phyloP scores from a whole-genome alignment of 805 yeast genomes.

The Monosporozyma aerobia region DNA sequence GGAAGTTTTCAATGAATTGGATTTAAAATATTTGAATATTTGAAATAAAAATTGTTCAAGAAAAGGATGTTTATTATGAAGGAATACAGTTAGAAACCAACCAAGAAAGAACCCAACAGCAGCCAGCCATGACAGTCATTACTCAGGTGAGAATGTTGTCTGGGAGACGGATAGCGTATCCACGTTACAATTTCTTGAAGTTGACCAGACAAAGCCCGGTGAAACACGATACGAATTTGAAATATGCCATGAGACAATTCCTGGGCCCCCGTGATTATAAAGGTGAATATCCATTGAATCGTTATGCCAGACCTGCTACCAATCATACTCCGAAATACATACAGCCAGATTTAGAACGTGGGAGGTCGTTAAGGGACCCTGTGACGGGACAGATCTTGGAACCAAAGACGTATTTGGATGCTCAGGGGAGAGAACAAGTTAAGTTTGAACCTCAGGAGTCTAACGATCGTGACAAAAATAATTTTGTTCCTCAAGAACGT shows the following conservation, averaged over 20 bases:
- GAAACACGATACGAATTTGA: slow-evolving; percentile 44
- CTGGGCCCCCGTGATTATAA: slow-evolving; percentile 77
- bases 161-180: slow-evolving; percentile 46
- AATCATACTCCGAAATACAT: slow-evolving; percentile 68
- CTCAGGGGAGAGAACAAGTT: background rate
- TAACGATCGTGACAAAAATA: background rate
- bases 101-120: background rate
- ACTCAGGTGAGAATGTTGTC: slow-evolving; percentile 17
- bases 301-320: slow-evolving; percentile 58
- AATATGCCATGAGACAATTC: slow-evolving; percentile 59
- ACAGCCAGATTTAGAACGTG: slow-evolving; percentile 42
- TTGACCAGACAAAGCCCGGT: slow-evolving; percentile 33
- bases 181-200: slow-evolving; percentile 39
- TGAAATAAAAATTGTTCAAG: background rate
- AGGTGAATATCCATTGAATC: slow-evolving; percentile 73
- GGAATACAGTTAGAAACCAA: background rate
- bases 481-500: background rate
- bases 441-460: background rate
- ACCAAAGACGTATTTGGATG: background rate
- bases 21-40: background rate
- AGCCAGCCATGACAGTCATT: background rate
- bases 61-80: background rate
- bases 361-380: slow-evolving; percentile 30
- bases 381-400: slow-evolving; percentile 26
- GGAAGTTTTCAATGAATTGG: background rate